These are phyloP conservation scores for Lagenidium sp. DNA, from an alignment of 352 stramenopile genomes.

Conservation along the genomic window DNA sequence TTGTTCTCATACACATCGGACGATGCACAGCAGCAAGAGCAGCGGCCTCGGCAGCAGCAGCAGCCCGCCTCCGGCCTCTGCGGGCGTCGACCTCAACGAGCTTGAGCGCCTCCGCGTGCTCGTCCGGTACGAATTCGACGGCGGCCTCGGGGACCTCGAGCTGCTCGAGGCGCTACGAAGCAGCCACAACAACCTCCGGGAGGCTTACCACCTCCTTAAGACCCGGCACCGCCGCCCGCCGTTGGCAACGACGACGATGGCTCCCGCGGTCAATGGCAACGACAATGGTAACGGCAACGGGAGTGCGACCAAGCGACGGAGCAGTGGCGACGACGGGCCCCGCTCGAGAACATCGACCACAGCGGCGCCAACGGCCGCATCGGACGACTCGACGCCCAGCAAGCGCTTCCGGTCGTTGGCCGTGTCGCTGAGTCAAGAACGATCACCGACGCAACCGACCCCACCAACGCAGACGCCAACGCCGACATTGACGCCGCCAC, in stretches of 20 bases:
- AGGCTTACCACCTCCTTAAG: constrained; percentile 48
- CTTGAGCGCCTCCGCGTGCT: constrained; percentile 52
- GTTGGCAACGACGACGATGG: constrained; percentile 1
- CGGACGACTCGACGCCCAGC: background rate
- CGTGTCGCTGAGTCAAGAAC: background rate
- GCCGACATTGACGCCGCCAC: too few species aligned
- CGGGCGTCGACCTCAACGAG: constrained; percentile 29
- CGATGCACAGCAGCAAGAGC: too few species aligned
- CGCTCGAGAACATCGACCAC: too few species aligned
- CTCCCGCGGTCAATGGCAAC: constrained; percentile 6
- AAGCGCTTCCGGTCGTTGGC: background rate
- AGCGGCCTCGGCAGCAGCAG: too few species aligned
- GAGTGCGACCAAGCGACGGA: constrained; percentile 9
- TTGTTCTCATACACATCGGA: too few species aligned
- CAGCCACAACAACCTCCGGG: constrained; percentile 30
- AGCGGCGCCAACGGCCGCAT: background rate
- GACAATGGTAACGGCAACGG: constrained; percentile 3
- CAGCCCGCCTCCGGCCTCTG: too few species aligned
- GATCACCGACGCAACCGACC: background rate
- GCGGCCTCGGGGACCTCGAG: constrained; percentile 29
- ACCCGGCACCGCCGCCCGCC: constrained; percentile 14
- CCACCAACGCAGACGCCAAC: background rate
- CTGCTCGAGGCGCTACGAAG: constrained; percentile 29
- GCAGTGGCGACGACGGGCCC: constrained; percentile 2
- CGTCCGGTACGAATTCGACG: constrained; percentile 51